Conservation (phyloP, 2,329 filamentous ascomycete species). For the Exophiala lecanii-corni region DNA sequence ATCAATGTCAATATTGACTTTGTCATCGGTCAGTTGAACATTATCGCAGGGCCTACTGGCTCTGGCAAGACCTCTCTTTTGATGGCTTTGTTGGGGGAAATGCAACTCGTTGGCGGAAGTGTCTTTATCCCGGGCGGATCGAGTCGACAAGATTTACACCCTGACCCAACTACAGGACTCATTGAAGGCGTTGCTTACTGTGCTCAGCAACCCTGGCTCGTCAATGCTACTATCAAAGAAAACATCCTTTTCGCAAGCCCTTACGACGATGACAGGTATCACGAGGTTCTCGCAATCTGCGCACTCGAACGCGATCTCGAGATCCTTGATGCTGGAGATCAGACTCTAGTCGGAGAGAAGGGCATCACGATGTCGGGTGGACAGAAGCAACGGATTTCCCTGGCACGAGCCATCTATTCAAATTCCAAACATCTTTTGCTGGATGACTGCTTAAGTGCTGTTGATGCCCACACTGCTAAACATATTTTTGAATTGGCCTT, state of each 20-base stretch:
- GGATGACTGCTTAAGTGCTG: conserved; percentile 92
- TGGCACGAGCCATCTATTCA: conserved; percentile 95
- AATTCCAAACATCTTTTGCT: conserved; percentile 85
- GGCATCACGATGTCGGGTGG: conserved; percentile 94
- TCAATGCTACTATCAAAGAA: conserved; percentile 91
- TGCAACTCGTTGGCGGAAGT: conserved; percentile 76
- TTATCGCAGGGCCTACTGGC: conserved; percentile 88
- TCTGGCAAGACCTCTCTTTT: conserved; percentile 93
- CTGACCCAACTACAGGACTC: conserved; percentile 77
- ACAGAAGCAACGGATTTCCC: conserved; percentile 94
- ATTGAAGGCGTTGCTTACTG: conserved; percentile 94
- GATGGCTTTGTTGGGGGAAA: conserved; percentile 94
- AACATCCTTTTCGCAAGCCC: conserved; percentile 89
- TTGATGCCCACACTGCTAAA: conserved; percentile 95
- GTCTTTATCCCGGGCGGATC: conserved; percentile 82
- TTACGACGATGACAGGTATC: conserved; percentile 77
- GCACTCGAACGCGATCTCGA: conserved; percentile 86
- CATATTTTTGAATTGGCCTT: conserved; percentile 97
- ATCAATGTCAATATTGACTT: conserved; percentile 82
- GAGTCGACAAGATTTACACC: conserved; percentile 77
- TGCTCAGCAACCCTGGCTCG: conserved; percentile 92
- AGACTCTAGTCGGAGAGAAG: conserved; percentile 93
- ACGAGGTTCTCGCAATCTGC: conserved; percentile 83
- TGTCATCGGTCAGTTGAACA: conserved; percentile 77
- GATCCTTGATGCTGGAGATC: conserved; percentile 86